Evolutionary conservation across 73 alveolate species (phyloP), one percentile per base, ranked within the genome.

Genomic region (Paramecium primaurelia): DNA sequence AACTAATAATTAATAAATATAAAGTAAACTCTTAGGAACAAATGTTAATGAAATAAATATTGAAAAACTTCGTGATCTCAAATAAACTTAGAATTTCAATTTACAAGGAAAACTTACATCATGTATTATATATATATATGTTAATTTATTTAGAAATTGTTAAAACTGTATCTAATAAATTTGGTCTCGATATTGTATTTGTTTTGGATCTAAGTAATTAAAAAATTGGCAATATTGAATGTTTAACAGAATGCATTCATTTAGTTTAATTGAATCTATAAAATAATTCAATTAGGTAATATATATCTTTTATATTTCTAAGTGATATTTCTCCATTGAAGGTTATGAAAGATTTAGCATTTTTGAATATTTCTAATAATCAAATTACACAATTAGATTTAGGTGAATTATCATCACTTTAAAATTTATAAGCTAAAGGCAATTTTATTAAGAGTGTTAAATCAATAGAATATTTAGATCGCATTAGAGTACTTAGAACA

Each of bases 11-110:
- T 22, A 77, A 44, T 77, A 77, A 22, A 77, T 77, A 11, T 77
- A 77, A 28, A 26, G 60, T 40, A 77, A 77, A 77, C 71, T 77
- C 45, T 20, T 77, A 9, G 90, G 90, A 8, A 49, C 77, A 45
- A 45, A 80, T 80, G 91, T 80, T 8, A 80, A 80, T 45, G 77
- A 80, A 47, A 80, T 80, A 20, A 45, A 80, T 25, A 80, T 80
- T 45, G 91, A 80, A 45, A 42, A 80, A 47, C 9, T 80, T 5
- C 26, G 91, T 16, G 47, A 80, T 44, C 49, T 80, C 20, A 80
- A 47, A 42, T 38, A 30, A 38, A 77, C 45, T n/a, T 20, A 40
- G 25, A 42, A 42, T 45, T 80, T 3, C 30, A 45, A 80, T 45
- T 20, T 80, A 80, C 16, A 47, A 14, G 77, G 91, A 1, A 80